A percentile compares a stretch with the other conserved stretches of the same genome.
Evolutionary conservation across 306 rosid species (phyloP).

Genomic region (Argentina anserina): DNA sequence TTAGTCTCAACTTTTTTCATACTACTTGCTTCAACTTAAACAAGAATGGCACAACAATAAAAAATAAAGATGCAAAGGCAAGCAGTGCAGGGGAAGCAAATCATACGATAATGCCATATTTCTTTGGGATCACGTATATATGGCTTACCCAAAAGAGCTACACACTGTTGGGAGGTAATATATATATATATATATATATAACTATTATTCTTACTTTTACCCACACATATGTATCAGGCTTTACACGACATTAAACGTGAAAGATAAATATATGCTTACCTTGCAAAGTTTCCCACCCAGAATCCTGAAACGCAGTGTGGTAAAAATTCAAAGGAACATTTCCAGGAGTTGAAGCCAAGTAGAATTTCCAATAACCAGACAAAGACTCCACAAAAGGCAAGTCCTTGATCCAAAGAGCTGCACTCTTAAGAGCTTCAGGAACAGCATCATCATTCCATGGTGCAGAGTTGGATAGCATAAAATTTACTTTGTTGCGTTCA

Average conservation of each 20-base stretch:
- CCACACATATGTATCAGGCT: background rate
- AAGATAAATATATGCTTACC: slow-evolving; percentile 40
- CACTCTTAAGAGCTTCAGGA: slow-evolving; percentile 67
- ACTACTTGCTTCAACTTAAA: background rate
- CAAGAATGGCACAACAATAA: background rate
- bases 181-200: background rate
- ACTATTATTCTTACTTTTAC: background rate
- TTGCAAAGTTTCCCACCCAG: slow-evolving; percentile 69
- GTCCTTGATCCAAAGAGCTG: slow-evolving; percentile 74
- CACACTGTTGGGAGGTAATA: background rate
- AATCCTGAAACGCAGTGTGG: slow-evolving; percentile 55
- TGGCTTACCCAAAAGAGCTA: background rate
- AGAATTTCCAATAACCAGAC: slow-evolving; percentile 91
- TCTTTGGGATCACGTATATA: background rate
- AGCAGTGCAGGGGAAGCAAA: background rate
- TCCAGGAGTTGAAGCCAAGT: slow-evolving; percentile 62
- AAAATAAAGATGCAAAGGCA: background rate
- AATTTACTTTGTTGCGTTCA: slow-evolving; percentile 70
- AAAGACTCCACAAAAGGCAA: slow-evolving; percentile 79
- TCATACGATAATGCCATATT: background rate
- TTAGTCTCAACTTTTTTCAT: background rate
- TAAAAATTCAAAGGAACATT: slow-evolving; percentile 60
- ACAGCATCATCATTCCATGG: slow-evolving; percentile 87
- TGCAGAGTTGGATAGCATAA: slow-evolving; percentile 62
- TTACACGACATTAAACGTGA: background rate